Percentiles rank a stretch among this genome's conserved stretches.
These are phyloP conservation scores for Cinchona pubescens DNA, from an alignment of 257 asterid genomes.

Conservation along the genomic window DNA sequence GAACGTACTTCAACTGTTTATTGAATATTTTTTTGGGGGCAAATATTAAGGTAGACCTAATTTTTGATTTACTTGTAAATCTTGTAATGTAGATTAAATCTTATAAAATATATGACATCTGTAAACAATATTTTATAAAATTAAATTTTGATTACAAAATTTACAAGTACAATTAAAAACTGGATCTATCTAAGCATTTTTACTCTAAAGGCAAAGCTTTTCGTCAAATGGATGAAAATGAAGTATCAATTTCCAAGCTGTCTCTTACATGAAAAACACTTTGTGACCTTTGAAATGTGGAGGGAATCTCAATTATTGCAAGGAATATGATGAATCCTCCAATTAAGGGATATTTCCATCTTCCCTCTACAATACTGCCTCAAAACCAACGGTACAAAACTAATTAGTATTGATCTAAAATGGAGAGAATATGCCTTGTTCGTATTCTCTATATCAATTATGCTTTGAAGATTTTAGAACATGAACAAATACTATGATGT, in stretches of 20 bases:
- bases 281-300: not conserved
- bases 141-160: too few relatives aligned
- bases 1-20: not conserved
- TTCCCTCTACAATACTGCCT: not conserved
- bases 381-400: too few relatives aligned
- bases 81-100: too few relatives aligned
- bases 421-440: slow-evolving; percentile 10
- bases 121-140: too few relatives aligned
- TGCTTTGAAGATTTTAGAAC: not conserved
- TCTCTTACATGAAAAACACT: not conserved
- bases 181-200: too few relatives aligned
- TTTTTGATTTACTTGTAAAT: too few relatives aligned
- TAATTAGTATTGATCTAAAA: not conserved
- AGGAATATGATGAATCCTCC: slow-evolving; percentile 8
- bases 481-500: not conserved
- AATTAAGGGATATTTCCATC: not conserved
- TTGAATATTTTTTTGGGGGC: not conserved
- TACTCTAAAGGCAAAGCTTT: not conserved
- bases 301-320: not conserved
- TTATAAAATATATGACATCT: too few relatives aligned
- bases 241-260: not conserved
- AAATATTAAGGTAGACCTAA: too few relatives aligned
- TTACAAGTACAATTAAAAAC: too few relatives aligned
- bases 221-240: not conserved
- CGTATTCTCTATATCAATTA: not conserved